phyloP scores from a whole-genome alignment of 441 rosid genomes.

The Hura crepitans region DNA sequence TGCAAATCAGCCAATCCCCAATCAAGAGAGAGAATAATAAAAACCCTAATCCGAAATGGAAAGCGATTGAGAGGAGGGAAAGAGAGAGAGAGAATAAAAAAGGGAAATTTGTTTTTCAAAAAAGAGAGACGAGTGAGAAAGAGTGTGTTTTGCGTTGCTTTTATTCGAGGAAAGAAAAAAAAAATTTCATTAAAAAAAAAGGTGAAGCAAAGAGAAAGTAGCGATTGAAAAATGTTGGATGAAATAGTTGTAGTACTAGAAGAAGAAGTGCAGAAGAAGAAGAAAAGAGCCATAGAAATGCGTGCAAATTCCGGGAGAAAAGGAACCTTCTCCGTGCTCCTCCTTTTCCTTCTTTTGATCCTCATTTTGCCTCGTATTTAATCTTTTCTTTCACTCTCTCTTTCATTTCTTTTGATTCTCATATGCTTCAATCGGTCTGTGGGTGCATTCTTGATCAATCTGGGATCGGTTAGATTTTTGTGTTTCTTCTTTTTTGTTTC shows the following conservation, averaged over 20 bases:
- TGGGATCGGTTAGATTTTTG: conserved; percentile 31
- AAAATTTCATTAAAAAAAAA: neutral
- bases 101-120: neutral
- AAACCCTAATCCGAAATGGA: conserved; percentile 14
- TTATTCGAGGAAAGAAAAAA: neutral
- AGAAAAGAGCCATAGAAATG: conserved; percentile 42
- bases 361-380: conserved; percentile 67
- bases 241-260: conserved; percentile 15
- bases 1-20: neutral
- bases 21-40: neutral
- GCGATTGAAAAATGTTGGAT: conserved; percentile 14
- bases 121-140: neutral
- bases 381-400: neutral
- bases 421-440: conserved; percentile 31
- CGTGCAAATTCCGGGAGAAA: conserved; percentile 52
- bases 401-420: conserved; percentile 6
- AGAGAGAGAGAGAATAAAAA: neutral
- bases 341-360: conserved; percentile 57
- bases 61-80: too few relatives aligned
- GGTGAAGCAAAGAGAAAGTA: neutral
- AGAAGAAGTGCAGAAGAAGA: conserved; percentile 8
- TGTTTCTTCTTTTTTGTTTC: neutral
- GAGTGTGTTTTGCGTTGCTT: neutral
- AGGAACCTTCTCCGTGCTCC: conserved; percentile 53
- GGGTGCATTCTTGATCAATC: conserved; percentile 42